phyloP scores from a whole-genome alignment of 805 yeast species.

The Zygosaccharomyces bisporus region DNA sequence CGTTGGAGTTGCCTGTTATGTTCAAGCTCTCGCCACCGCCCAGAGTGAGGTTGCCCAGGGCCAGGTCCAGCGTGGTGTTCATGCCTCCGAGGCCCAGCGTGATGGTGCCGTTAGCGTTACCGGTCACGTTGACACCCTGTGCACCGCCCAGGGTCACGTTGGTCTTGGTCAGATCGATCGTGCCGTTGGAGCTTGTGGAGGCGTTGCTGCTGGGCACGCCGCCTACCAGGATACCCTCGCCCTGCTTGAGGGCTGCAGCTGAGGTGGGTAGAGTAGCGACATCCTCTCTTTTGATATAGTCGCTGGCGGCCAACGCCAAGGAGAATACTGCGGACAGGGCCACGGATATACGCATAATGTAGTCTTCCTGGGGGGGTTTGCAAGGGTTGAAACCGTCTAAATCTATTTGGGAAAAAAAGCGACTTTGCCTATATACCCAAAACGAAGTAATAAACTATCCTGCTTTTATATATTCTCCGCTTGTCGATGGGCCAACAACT shows the following conservation, averaged over 20 bases:
- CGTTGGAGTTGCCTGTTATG: constrained; percentile 5
- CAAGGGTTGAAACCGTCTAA: neutral
- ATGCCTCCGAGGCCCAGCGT: neutral
- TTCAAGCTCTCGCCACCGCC: constrained; percentile 1
- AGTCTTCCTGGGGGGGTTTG: constrained; percentile 1
- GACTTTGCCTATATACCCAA: neutral
- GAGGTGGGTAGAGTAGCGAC: neutral
- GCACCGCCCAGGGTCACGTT: constrained; percentile 2
- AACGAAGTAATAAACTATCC: neutral
- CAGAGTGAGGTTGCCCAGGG: constrained; percentile 4
- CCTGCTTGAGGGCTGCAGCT: neutral
- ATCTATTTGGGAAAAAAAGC: neutral
- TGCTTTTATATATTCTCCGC: neutral
- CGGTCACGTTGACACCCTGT: neutral
- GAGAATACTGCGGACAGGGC: constrained; percentile 3
- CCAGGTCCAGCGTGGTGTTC: constrained; percentile 3
- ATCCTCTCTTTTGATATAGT: neutral
- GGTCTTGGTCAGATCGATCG: constrained; percentile 1
- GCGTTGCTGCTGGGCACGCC: constrained; percentile 3
- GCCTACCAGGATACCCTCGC: neutral
- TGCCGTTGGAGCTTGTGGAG: neutral
- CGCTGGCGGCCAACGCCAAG: constrained; percentile 50
- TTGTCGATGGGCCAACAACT: neutral
- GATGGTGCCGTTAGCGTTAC: constrained; percentile 5
- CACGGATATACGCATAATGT: neutral